A percentile compares a stretch with the other conserved stretches of the same genome.
These are phyloP conservation scores for Dipteronia sinensis DNA, from an alignment of 345 rosid genomes.

Conservation along the genomic window DNA sequence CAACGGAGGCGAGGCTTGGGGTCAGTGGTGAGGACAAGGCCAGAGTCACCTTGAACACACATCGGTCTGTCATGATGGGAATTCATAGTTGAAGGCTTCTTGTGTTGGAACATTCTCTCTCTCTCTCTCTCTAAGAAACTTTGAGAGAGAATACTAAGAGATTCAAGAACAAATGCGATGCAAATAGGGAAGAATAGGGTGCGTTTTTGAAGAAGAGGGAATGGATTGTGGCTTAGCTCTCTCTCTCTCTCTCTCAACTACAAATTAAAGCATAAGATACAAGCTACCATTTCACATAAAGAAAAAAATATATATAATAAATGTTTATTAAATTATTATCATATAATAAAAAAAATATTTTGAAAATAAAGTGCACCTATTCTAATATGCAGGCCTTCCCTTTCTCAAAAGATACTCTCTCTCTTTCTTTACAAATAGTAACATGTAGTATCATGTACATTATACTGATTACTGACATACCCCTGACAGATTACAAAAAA, in stretches of 20 bases:
- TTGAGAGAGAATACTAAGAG: constrained; percentile 39
- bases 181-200: constrained; percentile 83
- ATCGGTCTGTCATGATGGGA: constrained; percentile 83
- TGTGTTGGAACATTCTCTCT: constrained; percentile 89
- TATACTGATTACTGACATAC: constrained; percentile 16
- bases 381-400: constrained; percentile 20
- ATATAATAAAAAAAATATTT: background rate
- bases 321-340: background rate
- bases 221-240: constrained; percentile 10
- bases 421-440: constrained; percentile 6
- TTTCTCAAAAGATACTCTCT: constrained; percentile 31
- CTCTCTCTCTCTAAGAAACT: constrained; percentile 25
- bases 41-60: constrained; percentile 99
- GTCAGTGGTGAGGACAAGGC: constrained; percentile 98
- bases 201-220: constrained; percentile 65
- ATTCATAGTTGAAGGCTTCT: constrained; percentile 93
- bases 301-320: background rate
- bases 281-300: constrained; percentile 22
- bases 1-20: constrained; percentile 99
- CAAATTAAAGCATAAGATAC: constrained; percentile 24
- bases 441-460: constrained; percentile 10
- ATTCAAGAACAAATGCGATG: constrained; percentile 96
- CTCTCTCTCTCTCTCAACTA: constrained; percentile 9
- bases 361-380: constrained; percentile 14
- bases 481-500: constrained; percentile 8